These are phyloP conservation scores for Aspergillus mulundensis DNA, from an alignment of 495 filamentous ascomycete species.

Conservation along the genomic window DNA sequence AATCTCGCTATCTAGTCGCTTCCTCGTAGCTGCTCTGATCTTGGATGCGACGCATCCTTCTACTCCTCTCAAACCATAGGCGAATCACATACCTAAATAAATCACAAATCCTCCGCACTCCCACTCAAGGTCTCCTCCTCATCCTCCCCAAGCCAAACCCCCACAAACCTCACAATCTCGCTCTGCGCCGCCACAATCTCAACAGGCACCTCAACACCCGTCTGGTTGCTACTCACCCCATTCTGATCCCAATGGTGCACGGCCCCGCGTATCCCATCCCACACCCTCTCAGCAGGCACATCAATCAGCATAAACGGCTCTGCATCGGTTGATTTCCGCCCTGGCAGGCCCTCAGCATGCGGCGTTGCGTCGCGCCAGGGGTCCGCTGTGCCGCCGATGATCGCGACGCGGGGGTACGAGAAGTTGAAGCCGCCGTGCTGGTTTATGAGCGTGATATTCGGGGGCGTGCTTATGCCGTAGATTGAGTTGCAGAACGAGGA, in stretches of 20 bases:
- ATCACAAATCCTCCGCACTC: not conserved
- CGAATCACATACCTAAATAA: not conserved
- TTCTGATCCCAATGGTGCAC: slow-evolving; percentile 76
- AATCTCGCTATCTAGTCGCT: too few relatives aligned
- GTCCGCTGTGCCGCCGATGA: slow-evolving; percentile 65
- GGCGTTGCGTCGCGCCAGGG: slow-evolving; percentile 67
- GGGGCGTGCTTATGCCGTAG: slow-evolving; percentile 58
- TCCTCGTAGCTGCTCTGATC: too few relatives aligned
- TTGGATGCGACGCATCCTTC: too few relatives aligned
- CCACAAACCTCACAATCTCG: slow-evolving; percentile 55
- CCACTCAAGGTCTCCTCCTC: not conserved
- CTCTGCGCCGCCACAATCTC: slow-evolving; percentile 52
- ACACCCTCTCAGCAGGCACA: slow-evolving; percentile 16
- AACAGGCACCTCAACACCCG: slow-evolving; percentile 44
- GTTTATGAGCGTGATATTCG: slow-evolving; percentile 58
- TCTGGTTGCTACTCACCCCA: slow-evolving; percentile 39
- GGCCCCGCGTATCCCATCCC: slow-evolving; percentile 32
- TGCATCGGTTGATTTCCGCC: slow-evolving; percentile 47
- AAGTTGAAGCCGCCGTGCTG: slow-evolving; percentile 65
- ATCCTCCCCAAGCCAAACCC: slow-evolving; percentile 55
- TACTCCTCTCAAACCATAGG: too few relatives aligned
- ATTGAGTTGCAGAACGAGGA: slow-evolving; percentile 51
- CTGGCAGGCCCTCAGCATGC: slow-evolving; percentile 47
- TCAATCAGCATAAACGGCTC: slow-evolving; percentile 62
- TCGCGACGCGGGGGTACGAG: slow-evolving; percentile 59